A percentile compares a stretch with the other conserved stretches of the same genome.
Evolutionary conservation across 768 basidiomycete species (phyloP).

Genomic region (Epithele typhae): DNA sequence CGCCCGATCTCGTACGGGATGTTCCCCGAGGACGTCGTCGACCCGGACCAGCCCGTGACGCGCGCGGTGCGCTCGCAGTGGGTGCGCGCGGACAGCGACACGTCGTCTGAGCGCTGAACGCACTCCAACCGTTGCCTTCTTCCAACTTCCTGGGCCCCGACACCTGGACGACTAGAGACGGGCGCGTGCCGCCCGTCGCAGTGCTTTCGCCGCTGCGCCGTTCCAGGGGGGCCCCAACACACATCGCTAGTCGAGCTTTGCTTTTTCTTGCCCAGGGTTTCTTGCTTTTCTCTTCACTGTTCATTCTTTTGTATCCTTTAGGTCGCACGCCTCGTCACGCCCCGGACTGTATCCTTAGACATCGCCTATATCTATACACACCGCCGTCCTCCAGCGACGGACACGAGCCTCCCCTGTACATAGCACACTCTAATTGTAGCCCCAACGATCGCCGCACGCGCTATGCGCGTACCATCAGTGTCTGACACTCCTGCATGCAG

Average conservation of each 20-base stretch:
- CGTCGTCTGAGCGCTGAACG: conserved; percentile 3
- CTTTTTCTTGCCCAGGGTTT: background rate
- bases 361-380: background rate
- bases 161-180: too few relatives aligned
- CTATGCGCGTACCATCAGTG: background rate
- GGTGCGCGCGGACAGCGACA: conserved; percentile 20
- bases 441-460: background rate
- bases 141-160: background rate
- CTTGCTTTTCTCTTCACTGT: background rate
- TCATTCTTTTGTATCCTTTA: conserved; percentile 12
- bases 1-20: conserved; percentile 18
- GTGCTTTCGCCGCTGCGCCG: conserved; percentile 9
- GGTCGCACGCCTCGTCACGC: too few relatives aligned
- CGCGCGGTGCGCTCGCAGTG: conserved; percentile 43
- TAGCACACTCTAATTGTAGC: conserved; percentile 15
- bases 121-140: background rate
- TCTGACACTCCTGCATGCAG: too few relatives aligned
- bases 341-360: too few relatives aligned
- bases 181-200: too few relatives aligned
- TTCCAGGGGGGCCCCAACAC: background rate
- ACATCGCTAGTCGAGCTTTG: conserved; percentile 14
- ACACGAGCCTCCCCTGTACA: conserved; percentile 12
- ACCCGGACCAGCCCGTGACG: conserved; percentile 56
- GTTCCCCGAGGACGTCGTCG: conserved; percentile 28
- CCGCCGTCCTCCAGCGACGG: conserved; percentile 1